Percentiles rank a stretch among this genome's conserved stretches.
Evolutionary conservation across 2,329 filamentous ascomycete species (phyloP).

Genomic region (Amphichorda felina): DNA sequence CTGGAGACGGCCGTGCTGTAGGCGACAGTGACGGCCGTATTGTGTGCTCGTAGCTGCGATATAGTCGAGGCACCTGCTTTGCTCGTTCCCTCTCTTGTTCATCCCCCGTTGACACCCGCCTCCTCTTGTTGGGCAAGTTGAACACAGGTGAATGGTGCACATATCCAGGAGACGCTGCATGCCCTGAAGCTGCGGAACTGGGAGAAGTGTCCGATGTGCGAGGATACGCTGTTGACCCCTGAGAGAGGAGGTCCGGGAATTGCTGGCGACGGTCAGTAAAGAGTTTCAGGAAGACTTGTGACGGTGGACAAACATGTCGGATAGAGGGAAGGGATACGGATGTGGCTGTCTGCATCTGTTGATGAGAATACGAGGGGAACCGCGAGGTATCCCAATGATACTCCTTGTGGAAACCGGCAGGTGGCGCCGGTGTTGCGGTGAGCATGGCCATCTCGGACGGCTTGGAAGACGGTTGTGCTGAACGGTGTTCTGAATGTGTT

Average conservation of each 20-base stretch:
- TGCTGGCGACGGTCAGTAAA: conserved; percentile 16
- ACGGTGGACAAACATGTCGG: conserved; percentile 29
- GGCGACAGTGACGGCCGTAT: too few relatives aligned
- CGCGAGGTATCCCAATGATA: conserved; percentile 25
- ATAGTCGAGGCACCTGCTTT: conserved; percentile 34
- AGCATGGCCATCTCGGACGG: conserved; percentile 36
- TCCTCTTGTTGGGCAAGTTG: conserved; percentile 30
- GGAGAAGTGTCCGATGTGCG: conserved; percentile 18
- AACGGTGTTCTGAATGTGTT: conserved; percentile 13
- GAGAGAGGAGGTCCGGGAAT: conserved; percentile 31
- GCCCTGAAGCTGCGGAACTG: conserved; percentile 13
- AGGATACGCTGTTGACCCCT: conserved; percentile 4
- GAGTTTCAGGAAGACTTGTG: background rate
- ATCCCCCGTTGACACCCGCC: conserved; percentile 29
- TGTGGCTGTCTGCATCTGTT: conserved; percentile 2
- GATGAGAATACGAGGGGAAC: conserved; percentile 5
- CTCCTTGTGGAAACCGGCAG: conserved; percentile 26
- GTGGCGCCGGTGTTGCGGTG: conserved; percentile 27
- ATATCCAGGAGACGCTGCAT: conserved; percentile 31
- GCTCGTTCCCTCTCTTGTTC: conserved; percentile 24
- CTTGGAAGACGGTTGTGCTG: conserved; percentile 11
- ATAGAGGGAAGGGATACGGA: conserved; percentile 37
- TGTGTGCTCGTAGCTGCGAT: conserved; percentile 17
- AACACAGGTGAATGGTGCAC: conserved; percentile 34
- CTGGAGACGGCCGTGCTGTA: too few relatives aligned